These are phyloP conservation scores for Draba incana DNA, from an alignment of 345 rosid species.

Conservation along the genomic window DNA sequence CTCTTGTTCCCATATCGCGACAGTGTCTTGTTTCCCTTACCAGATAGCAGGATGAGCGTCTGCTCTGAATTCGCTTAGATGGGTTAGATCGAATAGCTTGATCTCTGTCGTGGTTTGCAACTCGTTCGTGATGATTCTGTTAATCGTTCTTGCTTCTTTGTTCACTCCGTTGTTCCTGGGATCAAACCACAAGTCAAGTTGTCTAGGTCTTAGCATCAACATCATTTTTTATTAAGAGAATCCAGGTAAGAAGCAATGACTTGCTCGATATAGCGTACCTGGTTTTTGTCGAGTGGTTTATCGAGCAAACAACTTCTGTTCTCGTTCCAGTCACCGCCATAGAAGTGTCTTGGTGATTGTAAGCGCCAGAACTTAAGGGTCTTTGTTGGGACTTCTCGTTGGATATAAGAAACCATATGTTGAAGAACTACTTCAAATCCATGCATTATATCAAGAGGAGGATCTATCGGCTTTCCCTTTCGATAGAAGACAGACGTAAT, in stretches of 20 bases:
- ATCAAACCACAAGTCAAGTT: conserved; percentile 96
- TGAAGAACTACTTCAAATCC: conserved; percentile 79
- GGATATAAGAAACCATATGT: conserved; percentile 68
- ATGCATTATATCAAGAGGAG: conserved; percentile 67
- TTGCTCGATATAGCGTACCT: conserved; percentile 52
- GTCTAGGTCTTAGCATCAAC: conserved; percentile 52
- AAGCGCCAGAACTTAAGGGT: conserved; percentile 87
- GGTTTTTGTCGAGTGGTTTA: conserved; percentile 62
- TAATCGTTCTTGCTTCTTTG: conserved; percentile 79
- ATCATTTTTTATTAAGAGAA: not conserved
- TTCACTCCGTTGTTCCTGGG: conserved; percentile 86
- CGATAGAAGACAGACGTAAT: conserved; percentile 72
- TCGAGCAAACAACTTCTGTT: conserved; percentile 88
- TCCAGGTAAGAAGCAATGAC: not conserved
- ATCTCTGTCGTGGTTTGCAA: conserved; percentile 53
- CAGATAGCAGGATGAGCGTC: conserved; percentile 96
- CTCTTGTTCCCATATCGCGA: conserved; percentile 91
- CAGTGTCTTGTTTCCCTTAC: conserved; percentile 92
- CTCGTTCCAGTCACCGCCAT: conserved; percentile 93
- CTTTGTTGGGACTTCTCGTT: conserved; percentile 58
- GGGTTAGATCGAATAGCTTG: conserved; percentile 65
- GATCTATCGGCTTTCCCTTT: conserved; percentile 67
- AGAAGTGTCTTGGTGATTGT: conserved; percentile 93
- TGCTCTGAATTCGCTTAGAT: conserved; percentile 87
- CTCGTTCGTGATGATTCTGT: conserved; percentile 52